These are phyloP conservation scores for Plasmopara muralis DNA, from an alignment of 352 stramenopile genomes.

Conservation along the genomic window DNA sequence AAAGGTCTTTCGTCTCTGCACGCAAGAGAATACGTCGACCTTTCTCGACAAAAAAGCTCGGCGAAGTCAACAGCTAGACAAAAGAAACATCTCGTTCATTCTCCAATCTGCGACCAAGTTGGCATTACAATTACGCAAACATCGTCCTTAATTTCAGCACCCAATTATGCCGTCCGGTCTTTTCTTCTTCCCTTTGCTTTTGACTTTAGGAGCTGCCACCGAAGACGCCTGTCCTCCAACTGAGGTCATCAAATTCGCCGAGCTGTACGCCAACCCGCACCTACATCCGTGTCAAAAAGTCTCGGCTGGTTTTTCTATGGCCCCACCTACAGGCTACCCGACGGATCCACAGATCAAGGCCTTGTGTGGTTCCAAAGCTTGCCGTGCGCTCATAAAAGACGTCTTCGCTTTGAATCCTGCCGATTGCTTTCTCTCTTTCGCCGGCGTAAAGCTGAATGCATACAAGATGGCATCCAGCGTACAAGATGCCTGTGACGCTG, in stretches of 20 bases:
- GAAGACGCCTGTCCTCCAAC: slow-evolving; percentile 20
- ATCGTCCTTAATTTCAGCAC: neutral
- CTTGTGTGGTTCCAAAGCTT: slow-evolving; percentile 14
- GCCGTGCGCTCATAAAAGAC: slow-evolving; percentile 16
- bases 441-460: slow-evolving; percentile 17
- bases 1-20: neutral
- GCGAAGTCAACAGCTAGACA: neutral
- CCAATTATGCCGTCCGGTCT: slow-evolving; percentile 14
- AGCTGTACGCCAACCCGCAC: slow-evolving; percentile 24
- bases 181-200: slow-evolving; percentile 15
- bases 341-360: slow-evolving; percentile 21
- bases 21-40: slow-evolving; percentile 4
- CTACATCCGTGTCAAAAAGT: slow-evolving; percentile 22
- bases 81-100: slow-evolving; percentile 13
- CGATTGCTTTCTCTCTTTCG: slow-evolving; percentile 22
- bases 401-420: slow-evolving; percentile 14
- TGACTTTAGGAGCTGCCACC: slow-evolving; percentile 7
- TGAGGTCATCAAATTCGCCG: slow-evolving; percentile 21
- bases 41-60: slow-evolving; percentile 3
- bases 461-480: slow-evolving; percentile 14
- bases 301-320: slow-evolving; percentile 18
- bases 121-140: slow-evolving; percentile 7
- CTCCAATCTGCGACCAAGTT: slow-evolving; percentile 24
- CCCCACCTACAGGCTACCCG: slow-evolving; percentile 13
- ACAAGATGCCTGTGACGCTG: slow-evolving; percentile 5